phyloP scores from a whole-genome alignment of 495 filamentous ascomycete species.

The Penicillium egyptiacum region DNA sequence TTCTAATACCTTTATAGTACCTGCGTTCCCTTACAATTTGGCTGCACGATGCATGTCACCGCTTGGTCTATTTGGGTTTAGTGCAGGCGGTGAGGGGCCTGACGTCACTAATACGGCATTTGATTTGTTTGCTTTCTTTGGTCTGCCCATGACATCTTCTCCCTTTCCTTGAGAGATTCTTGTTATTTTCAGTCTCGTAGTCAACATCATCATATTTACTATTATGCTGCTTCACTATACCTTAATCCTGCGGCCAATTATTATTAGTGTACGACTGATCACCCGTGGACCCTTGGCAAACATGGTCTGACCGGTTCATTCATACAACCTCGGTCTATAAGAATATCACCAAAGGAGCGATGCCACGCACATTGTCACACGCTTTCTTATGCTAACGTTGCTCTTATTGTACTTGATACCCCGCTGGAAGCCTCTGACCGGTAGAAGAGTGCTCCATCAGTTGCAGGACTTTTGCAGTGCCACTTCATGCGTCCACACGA shows the following conservation, averaged over 20 bases:
- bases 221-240: not conserved
- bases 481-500: slow-evolving; percentile 39
- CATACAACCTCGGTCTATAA: slow-evolving; percentile 36
- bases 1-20: slow-evolving; percentile 4
- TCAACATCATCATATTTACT: not conserved
- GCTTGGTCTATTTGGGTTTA: slow-evolving; percentile 15
- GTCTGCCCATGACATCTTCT: slow-evolving; percentile 7
- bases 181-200: not conserved
- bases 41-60: slow-evolving; percentile 19
- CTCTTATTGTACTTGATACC: slow-evolving; percentile 34
- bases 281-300: slow-evolving; percentile 34
- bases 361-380: slow-evolving; percentile 18
- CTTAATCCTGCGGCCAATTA: not conserved
- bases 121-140: slow-evolving; percentile 1
- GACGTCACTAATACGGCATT: slow-evolving; percentile 2
- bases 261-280: slow-evolving; percentile 31
- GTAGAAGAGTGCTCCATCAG: slow-evolving; percentile 36
- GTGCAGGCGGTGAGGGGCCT: not conserved
- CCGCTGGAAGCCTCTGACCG: slow-evolving; percentile 36
- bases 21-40: slow-evolving; percentile 9
- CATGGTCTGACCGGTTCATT: slow-evolving; percentile 39
- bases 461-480: not conserved
- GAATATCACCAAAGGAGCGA: slow-evolving; percentile 39
- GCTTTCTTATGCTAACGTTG: too few species aligned
- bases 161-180: not conserved